A percentile compares a stretch with the other conserved stretches of the same genome.
phyloP scores from a whole-genome alignment of 2,329 filamentous ascomycete genomes.

The Sclerotinia nivalis region DNA sequence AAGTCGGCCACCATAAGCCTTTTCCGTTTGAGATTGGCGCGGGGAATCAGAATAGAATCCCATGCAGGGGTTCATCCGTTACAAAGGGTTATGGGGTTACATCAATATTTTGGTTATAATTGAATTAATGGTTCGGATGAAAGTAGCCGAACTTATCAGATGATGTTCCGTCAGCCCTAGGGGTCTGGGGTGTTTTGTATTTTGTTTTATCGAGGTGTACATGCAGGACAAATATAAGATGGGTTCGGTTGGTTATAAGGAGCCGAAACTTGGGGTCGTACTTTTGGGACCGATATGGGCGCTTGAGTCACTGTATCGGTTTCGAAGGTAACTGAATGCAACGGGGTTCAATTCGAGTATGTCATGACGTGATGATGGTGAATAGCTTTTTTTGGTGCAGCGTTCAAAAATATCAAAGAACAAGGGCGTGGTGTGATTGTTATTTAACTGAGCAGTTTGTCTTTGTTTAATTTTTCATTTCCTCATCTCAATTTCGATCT shows the following conservation, averaged over 20 bases:
- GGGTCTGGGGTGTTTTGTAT: background rate
- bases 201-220: background rate
- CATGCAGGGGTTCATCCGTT: background rate
- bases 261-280: slow-evolving; percentile 16
- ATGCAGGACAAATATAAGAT: background rate
- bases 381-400: background rate
- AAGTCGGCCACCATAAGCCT: background rate
- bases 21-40: slow-evolving; percentile 12
- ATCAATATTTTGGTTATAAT: background rate
- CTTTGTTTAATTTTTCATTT: slow-evolving; percentile 2
- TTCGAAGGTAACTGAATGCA: slow-evolving; percentile 4
- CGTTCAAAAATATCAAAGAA: background rate
- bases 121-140: slow-evolving; percentile 1
- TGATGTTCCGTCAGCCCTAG: slow-evolving; percentile 2
- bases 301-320: background rate
- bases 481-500: background rate
- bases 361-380: background rate
- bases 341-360: background rate
- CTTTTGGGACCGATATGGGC: background rate
- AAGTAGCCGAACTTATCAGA: slow-evolving; percentile 18
- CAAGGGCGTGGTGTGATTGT: slow-evolving; percentile 1
- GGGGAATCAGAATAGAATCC: slow-evolving; percentile 11
- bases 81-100: background rate
- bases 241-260: background rate
- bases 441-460: background rate